Base-by-base conservation (phyloP, 306 rosid species). In the Citrullus colocynthis region DNA sequence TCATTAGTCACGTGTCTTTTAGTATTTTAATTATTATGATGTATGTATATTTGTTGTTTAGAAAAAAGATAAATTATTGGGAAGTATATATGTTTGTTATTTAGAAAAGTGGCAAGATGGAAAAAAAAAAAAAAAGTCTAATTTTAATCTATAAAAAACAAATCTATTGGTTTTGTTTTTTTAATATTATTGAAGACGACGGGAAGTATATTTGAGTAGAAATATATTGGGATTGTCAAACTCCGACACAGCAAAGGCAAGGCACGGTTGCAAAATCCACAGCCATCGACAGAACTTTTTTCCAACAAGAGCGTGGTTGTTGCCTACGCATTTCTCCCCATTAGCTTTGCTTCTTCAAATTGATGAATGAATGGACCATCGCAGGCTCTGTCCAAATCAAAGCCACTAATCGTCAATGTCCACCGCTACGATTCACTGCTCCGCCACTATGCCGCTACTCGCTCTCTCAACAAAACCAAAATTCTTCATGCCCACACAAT, bases 401-500 rank as follows among this genome's bases (percentile, higher is more conserved):
- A 74, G 42, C 74, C 42, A 73, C 67, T 79, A 17, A 60, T 81
- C 21, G 78, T 54, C 58, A 57, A 36, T 21, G 15, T 81, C 30
- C 41, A 81, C 39, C 85, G 79, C 28, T 81, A 45, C 39, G 83
- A 78, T 24, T 77, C 83, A 6, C 86, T 89, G 16, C 76, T 89
- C 57, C 85, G 83, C 61, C 85, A 76, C 74, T 82, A 18, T 70
- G 85, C 86, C 56, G 81, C 87, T 14, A 67, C 88, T 7, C 90
- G 83, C n/a, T 90, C 90, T 37, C 82, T 90, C 79, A 49, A 82
- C 6, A 83, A 83, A 75, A 82, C 87, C n/a, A 91, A 90, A 81
- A 78, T 80, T 20, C 78, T 94, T 30, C 98, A 94, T 41, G 96
- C 90, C 21, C 87, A 77, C 63, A 76, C 84, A 51, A 65, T 86